A percentile compares a stretch with the other conserved stretches of the same genome.
phyloP scores from a whole-genome alignment of 1,284 basidiomycete species.

The Microbotryomycetes sp. region DNA sequence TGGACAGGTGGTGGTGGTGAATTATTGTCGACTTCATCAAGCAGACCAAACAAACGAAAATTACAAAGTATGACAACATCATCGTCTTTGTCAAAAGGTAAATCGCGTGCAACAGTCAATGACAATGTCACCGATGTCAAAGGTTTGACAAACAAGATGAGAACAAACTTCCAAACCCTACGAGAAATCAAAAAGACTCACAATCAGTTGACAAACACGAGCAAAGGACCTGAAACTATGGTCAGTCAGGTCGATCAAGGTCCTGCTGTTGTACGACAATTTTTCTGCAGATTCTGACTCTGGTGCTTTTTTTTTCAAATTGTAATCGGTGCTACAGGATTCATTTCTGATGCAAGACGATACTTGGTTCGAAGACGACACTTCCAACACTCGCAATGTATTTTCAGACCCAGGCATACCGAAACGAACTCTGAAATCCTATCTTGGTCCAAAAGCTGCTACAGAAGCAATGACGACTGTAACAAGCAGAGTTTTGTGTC shows the following conservation, averaged over 20 bases:
- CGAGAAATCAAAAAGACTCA: constrained; percentile 15
- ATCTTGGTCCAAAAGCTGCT: background rate
- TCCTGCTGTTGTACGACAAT: no score
- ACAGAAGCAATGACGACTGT: constrained; percentile 6
- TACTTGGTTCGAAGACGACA: constrained; percentile 1
- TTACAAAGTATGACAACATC: background rate
- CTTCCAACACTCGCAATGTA: background rate
- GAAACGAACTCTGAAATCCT: background rate
- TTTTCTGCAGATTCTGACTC: no score
- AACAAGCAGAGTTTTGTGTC: constrained; percentile 56
- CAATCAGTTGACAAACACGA: constrained; percentile 8
- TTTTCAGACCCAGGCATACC: constrained; percentile 1
- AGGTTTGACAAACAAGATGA: constrained; percentile 22
- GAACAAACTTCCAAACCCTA: constrained; percentile 23
- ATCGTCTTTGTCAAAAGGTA: background rate
- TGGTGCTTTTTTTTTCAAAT: no score
- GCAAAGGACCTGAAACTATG: background rate
- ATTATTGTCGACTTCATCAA: background rate
- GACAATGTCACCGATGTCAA: background rate
- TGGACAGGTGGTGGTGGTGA: background rate
- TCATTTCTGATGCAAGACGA: background rate
- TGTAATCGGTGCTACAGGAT: background rate
- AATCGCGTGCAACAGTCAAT: background rate
- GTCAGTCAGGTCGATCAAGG: no score
- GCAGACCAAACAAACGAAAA: background rate